These are phyloP conservation scores for Cichorium intybus DNA, from an alignment of 140 eudicot species.

Conservation along the genomic window DNA sequence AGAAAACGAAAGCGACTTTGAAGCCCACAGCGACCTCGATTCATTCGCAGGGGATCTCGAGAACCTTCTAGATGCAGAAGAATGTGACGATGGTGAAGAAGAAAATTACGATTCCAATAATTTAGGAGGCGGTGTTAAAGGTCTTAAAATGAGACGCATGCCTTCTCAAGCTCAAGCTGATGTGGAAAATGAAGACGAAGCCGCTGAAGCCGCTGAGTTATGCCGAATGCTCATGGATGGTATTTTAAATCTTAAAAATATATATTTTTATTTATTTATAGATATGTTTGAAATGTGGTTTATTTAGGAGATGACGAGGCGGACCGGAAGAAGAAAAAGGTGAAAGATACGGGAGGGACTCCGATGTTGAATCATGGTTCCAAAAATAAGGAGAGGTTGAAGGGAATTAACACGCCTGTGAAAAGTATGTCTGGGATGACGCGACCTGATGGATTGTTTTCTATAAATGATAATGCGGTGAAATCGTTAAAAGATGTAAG, in stretches of 20 bases:
- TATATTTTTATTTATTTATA: not conserved
- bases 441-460: conserved; percentile 39
- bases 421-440: conserved; percentile 32
- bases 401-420: conserved; percentile 38
- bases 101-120: conserved; percentile 52
- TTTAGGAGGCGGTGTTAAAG: conserved; percentile 68
- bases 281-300: not conserved
- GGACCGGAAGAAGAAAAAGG: conserved; percentile 81
- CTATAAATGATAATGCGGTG: conserved; percentile 36
- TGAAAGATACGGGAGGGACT: conserved; percentile 33
- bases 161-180: conserved; percentile 81
- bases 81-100: conserved; percentile 76
- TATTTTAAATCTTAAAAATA: conserved; percentile 32
- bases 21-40: conserved; percentile 90
- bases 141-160: conserved; percentile 89
- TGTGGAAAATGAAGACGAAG: conserved; percentile 94
- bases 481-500: conserved; percentile 49
- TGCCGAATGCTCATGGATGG: conserved; percentile 98
- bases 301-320: conserved; percentile 72
- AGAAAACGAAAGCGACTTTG: conserved; percentile 84
- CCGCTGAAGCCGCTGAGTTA: conserved; percentile 96
- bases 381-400: conserved; percentile 47
- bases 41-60: conserved; percentile 98
- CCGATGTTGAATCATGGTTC: conserved; percentile 32
- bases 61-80: conserved; percentile 93